phyloP scores from a whole-genome alignment of 1,139 yeast genomes.

The Blastobotrys elegans region DNA sequence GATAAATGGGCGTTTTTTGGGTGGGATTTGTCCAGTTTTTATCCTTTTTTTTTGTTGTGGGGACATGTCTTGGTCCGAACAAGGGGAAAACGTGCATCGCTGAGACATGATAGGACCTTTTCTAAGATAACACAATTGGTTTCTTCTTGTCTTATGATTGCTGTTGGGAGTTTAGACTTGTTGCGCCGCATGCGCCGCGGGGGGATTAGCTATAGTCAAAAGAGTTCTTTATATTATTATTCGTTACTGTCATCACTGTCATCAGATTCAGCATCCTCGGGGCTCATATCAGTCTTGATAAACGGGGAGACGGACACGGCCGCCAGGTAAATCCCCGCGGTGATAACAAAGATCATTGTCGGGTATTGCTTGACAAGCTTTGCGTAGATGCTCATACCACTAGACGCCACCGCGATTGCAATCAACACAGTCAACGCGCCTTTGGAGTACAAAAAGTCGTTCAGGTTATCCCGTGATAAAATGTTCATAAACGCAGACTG shows the following conservation, averaged over 20 bases:
- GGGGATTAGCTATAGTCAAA: neutral
- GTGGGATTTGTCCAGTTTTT: neutral
- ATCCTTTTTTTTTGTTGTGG: neutral
- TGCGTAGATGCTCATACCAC: neutral
- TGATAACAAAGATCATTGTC: neutral
- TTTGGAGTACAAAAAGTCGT: slow-evolving; percentile 4
- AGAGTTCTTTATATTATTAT: neutral
- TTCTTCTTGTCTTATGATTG: no score
- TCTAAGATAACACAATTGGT: no score
- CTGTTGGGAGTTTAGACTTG: no score
- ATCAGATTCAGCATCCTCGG: slow-evolving; percentile 2
- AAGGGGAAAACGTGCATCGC: no score
- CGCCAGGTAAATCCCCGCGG: neutral
- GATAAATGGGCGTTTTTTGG: no score
- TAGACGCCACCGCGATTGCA: neutral
- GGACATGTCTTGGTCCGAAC: neutral
- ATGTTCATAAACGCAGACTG: slow-evolving; percentile 9
- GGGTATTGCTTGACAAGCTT: slow-evolving; percentile 1
- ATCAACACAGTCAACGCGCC: slow-evolving; percentile 4
- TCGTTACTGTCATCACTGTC: neutral
- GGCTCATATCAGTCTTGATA: neutral
- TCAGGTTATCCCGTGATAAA: slow-evolving; percentile 1
- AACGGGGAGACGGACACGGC: neutral
- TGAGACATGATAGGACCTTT: no score
- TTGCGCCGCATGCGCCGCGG: no score